phyloP scores from a whole-genome alignment of 495 filamentous ascomycete species.

The Cercophora newfieldiana region DNA sequence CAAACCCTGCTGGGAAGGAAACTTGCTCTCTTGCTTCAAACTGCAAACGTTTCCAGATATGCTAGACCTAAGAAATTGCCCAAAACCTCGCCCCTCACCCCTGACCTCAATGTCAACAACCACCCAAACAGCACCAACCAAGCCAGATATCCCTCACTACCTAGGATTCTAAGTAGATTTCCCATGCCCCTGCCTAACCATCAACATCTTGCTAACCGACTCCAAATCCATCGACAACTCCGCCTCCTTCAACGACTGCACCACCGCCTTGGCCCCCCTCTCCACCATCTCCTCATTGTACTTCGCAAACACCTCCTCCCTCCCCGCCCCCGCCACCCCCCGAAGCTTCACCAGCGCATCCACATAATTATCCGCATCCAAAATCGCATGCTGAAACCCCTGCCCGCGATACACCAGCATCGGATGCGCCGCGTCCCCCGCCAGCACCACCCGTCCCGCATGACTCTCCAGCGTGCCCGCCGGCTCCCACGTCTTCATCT shows the following conservation, averaged over 20 bases:
- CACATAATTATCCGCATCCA: slow-evolving; percentile 45
- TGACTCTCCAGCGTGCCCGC: slow-evolving; percentile 47
- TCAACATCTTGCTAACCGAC: slow-evolving; percentile 25
- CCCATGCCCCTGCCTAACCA: slow-evolving; percentile 26
- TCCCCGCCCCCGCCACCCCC: slow-evolving; percentile 25
- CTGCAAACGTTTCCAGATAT: too few species aligned
- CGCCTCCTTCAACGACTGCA: slow-evolving; percentile 22
- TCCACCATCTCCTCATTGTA: slow-evolving; percentile 54
- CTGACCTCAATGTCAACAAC: too few species aligned
- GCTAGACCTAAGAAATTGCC: too few species aligned
- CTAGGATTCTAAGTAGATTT: slow-evolving; percentile 9
- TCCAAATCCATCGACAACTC: slow-evolving; percentile 24
- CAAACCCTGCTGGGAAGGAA: too few species aligned
- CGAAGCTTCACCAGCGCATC: slow-evolving; percentile 33
- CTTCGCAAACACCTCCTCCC: slow-evolving; percentile 26
- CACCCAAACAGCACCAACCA: neutral
- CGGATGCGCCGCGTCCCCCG: slow-evolving; percentile 60
- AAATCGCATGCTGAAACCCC: slow-evolving; percentile 51
- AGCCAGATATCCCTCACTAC: too few species aligned
- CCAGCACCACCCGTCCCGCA: slow-evolving; percentile 51
- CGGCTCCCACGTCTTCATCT: slow-evolving; percentile 39
- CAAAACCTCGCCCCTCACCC: too few species aligned
- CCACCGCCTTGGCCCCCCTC: slow-evolving; percentile 49
- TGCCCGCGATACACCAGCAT: slow-evolving; percentile 59
- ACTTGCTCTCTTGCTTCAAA: too few species aligned